Evolutionary conservation across 225 moss, liverwort and hornwort species (phyloP), one percentile per base, ranked within the genome.

Genomic region (Anthoceros angustus): DNA sequence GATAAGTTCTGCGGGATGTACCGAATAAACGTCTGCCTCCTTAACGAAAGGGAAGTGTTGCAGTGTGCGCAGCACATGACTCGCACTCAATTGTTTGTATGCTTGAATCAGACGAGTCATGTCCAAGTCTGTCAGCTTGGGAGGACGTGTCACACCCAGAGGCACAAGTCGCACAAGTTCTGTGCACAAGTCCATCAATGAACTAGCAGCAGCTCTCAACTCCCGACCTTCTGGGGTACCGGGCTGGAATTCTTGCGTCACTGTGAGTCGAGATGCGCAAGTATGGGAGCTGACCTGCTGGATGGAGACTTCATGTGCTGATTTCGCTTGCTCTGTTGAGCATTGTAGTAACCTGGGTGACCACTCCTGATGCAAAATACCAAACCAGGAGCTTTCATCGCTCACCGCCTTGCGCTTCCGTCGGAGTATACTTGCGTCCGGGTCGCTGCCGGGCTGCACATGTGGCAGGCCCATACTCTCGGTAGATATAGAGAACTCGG

Each of bases 21-120:
- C 42, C 8, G 76, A 62, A 32, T 76, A 76, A 12, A 76, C 72
- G 62, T 76, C 72, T 12, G 76, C 76, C 62, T 72, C 72, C 66
- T 69, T 65, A 42, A 76, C 72, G 9, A 67, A 42, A 3, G 72
- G 68, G 12, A 65, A 71, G 61, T 71, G 70, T 12, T 55, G 32
- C 26, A 32, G 32, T 32, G 32, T 32, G 32, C 32, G 32, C 32
- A 15, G 15, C 10, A 43, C 15, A 41, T 65, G 67, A 12, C 49
- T 49, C 38, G 25, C 10, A 55, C 23, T 32, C 4, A 41, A n/a
- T 23, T 69, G 48, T 26, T 69, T 72, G 72, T 69, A 72, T 25
- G 69, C 66, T 12, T 72, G 76, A 32, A 76, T 65, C 25, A 62
- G 42, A 48, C 72, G 72, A 40, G 72, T 72, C 72, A 76, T 76